Conservation (phyloP, 345 rosid species). For the Leavenworthia alabamica region DNA sequence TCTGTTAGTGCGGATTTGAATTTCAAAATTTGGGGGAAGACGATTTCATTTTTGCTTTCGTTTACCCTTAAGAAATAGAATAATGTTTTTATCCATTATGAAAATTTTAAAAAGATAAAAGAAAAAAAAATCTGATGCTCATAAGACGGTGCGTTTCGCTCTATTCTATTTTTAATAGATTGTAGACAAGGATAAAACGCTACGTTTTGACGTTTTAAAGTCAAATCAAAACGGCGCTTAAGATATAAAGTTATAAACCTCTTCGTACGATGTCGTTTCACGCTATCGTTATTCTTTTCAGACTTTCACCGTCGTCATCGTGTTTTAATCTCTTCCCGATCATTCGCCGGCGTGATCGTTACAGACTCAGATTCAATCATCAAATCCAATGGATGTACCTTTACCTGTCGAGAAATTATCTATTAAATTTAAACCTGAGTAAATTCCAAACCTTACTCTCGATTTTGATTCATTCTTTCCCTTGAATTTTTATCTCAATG, state of each 20-base stretch:
- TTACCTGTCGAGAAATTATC: conserved; percentile 61
- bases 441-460: conserved; percentile 1
- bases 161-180: not conserved
- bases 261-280: not conserved
- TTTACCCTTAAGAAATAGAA: conserved; percentile 1
- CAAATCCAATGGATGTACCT: conserved; percentile 44
- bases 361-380: not conserved
- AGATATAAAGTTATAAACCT: no score
- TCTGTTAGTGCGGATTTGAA: conserved; percentile 28
- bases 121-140: not conserved
- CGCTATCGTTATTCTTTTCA: not conserved
- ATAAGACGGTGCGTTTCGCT: not conserved
- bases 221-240: not conserved
- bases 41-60: not conserved
- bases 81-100: not conserved
- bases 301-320: conserved; percentile 2
- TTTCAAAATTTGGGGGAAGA: conserved; percentile 27
- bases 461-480: not conserved
- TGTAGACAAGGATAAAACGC: not conserved
- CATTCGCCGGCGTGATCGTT: conserved; percentile 19
- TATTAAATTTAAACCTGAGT: conserved; percentile 31
- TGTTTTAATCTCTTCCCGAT: not conserved
- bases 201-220: not conserved
- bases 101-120: not conserved
- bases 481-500: not conserved